Evolutionary conservation across 2,329 filamentous ascomycete genomes (phyloP), one percentile per base, ranked within the genome.

Genomic region (Diaporthe sp.): DNA sequence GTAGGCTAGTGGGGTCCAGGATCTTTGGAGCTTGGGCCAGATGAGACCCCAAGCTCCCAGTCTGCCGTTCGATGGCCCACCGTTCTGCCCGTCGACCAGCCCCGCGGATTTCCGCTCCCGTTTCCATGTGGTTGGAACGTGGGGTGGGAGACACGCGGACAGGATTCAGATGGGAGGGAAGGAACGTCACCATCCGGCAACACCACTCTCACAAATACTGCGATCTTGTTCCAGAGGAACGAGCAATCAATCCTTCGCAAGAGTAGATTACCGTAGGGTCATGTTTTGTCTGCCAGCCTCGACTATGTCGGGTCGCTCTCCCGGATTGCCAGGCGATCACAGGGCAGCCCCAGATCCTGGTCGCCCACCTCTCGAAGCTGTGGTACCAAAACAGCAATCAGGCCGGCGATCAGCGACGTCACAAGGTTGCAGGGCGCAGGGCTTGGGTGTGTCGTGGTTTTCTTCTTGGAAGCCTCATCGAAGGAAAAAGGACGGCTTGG

Each of bases 301-400:
- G 30, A 52, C n/a, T 30, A 54, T 8, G 30, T 54, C 64, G 47
- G 64, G 45, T 68, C 47, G 64, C 45, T 52, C 45, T 68, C 47
- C 64, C 64, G 64, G 64, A 68, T 68, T 68, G 64, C 64, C 64
- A 54, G 64, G 47, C 64, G 64, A 68, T 68, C 64, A 40, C 64
- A 68, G 47, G 30, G 47, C 64, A 40, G 64, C 64, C 33, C 64
- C 64, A 54, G 64, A 68, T 68, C 47, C 33, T 68, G 64, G 64
- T n/a, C 10, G 47, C 45, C 30, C 45, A 35, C 45, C 22, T 28
- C n/a, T 38, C n/a, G 64, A 67, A 67, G 64, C 60, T 38, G 45
- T 22, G 3, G 45, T 12, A 52, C 64, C 64, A 28, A 68, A 40
- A 54, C 64, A 68, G 64, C 47, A 68, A 30, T 40, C 45, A 33